phyloP scores from a whole-genome alignment of 495 filamentous ascomycete genomes.

The Penicillium cinerascens region DNA sequence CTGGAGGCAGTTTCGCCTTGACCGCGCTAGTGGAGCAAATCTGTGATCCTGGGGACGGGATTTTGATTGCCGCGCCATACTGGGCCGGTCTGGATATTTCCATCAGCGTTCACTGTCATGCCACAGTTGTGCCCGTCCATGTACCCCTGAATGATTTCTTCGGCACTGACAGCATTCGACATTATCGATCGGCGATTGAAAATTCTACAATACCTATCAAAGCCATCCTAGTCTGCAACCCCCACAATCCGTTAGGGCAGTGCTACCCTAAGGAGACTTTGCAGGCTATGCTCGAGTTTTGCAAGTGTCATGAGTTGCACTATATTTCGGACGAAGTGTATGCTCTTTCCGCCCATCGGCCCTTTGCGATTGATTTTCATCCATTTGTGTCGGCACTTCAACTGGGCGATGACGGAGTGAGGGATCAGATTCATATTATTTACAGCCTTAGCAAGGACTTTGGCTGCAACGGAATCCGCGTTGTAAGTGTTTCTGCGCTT shows the following conservation, averaged over 20 bases:
- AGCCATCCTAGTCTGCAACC: slow-evolving; percentile 4
- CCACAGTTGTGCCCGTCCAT: too few species aligned
- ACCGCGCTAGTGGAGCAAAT: background rate
- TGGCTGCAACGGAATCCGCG: slow-evolving; percentile 1
- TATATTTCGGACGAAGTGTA: slow-evolving; percentile 7
- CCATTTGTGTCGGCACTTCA: background rate
- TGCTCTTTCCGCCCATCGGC: slow-evolving; percentile 1
- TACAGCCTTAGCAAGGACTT: slow-evolving; percentile 9
- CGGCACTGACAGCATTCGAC: background rate
- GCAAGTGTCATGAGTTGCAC: background rate
- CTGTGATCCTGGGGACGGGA: background rate
- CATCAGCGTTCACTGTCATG: too few species aligned
- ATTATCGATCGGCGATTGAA: background rate
- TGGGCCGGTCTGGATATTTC: background rate
- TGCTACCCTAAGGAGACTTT: background rate
- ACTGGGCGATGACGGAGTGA: background rate
- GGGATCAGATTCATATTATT: slow-evolving; percentile 1
- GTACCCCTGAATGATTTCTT: too few species aligned
- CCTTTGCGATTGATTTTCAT: too few species aligned
- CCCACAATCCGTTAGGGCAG: slow-evolving; percentile 7
- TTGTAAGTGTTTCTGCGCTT: background rate
- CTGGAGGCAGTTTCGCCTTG: background rate
- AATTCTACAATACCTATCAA: background rate
- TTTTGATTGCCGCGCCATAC: background rate
- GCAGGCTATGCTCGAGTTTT: slow-evolving; percentile 3